Evolutionary conservation across 225 moss, liverwort and hornwort genomes (phyloP).

Genomic region (Sphagnum contortum): DNA sequence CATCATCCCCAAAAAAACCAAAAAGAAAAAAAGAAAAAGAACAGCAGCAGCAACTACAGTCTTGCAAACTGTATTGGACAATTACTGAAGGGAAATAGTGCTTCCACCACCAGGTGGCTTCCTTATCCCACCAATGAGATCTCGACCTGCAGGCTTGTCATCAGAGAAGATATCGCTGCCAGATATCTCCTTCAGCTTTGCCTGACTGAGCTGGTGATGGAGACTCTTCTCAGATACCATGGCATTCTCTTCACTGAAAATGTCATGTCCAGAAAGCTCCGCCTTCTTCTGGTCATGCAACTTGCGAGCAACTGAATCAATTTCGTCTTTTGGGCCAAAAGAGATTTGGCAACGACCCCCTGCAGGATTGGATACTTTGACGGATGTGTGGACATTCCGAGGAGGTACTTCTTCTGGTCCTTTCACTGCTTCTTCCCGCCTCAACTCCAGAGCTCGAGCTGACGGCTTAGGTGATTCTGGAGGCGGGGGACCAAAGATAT

Average conservation of each 20-base stretch:
- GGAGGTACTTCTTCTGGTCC: slow-evolving; percentile 44
- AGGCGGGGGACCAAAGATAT: slow-evolving; percentile 95
- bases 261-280: slow-evolving; percentile 87
- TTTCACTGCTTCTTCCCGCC: slow-evolving; percentile 59
- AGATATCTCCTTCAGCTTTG: slow-evolving; percentile 84
- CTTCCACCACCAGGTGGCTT: slow-evolving; percentile 96
- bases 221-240: slow-evolving; percentile 34
- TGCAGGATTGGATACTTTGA: slow-evolving; percentile 96
- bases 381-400: slow-evolving; percentile 95
- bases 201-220: slow-evolving; percentile 78
- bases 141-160: slow-evolving; percentile 76
- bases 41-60: too few relatives aligned
- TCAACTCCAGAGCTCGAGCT: slow-evolving; percentile 73
- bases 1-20: too few relatives aligned
- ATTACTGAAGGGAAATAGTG: slow-evolving; percentile 53
- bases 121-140: slow-evolving; percentile 89
- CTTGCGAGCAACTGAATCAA: slow-evolving; percentile 47
- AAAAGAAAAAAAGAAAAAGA: too few relatives aligned
- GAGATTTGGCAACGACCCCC: slow-evolving; percentile 93
- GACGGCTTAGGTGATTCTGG: slow-evolving; percentile 59
- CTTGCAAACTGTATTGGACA: too few relatives aligned
- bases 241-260: slow-evolving; percentile 74
- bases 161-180: slow-evolving; percentile 96
- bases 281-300: slow-evolving; percentile 83
- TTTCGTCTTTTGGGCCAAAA: slow-evolving; percentile 45